Base-by-base conservation (phyloP, 2,329 filamentous ascomycete species). In the Aspergillus fijiensis region DNA sequence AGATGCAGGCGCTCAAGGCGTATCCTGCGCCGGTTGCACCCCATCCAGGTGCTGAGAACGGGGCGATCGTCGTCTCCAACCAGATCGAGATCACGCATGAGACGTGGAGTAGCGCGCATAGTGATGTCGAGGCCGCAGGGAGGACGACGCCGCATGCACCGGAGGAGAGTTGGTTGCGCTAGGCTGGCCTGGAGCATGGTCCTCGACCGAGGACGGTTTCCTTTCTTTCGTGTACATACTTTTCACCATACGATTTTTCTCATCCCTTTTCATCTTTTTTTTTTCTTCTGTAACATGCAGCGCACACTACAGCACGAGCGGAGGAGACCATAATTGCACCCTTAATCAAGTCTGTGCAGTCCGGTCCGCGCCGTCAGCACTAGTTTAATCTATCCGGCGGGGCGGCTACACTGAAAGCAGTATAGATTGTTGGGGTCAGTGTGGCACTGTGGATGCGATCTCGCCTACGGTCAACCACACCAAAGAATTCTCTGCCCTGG, bases 41-140 rank as follows among this genome's bases (percentile, higher is more conserved):
- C 3, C 33, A 35, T 16, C 33, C 59, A 19, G 29, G 33, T 14
- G 59, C 66, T 0, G 11, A 66, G 0, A 69, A 65, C 14, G 72
- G 72, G 2, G 49, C 49, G 1, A 81, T 80, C 33, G 61, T 79
- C 23, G 75, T 81, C n/a, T 79, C 74, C 0, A 80, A 76, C 51
- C 70, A 79, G 49, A 68, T 81, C 19, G 73, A 78, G 52, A 65
- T 80, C 45, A 71, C 70, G 60, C 61, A 65, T 54, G 67, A 69
- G 60, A 35, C 53, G 16, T 25, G 42, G 5, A 48, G 27, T n/a
- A 35, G 39, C 16, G n/a, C 31, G 21, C 42, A 11, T 14, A 16
- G 11, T 25, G 53, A 55, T 5, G 9, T 9, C 4, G 39, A 45
- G 14, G 2, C 5, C 5, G 6, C 39, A 14, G 14, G 12, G n/a